Base-by-base conservation (phyloP, 2,329 filamentous ascomycete species). In the Colletotrichum cereale region DNA sequence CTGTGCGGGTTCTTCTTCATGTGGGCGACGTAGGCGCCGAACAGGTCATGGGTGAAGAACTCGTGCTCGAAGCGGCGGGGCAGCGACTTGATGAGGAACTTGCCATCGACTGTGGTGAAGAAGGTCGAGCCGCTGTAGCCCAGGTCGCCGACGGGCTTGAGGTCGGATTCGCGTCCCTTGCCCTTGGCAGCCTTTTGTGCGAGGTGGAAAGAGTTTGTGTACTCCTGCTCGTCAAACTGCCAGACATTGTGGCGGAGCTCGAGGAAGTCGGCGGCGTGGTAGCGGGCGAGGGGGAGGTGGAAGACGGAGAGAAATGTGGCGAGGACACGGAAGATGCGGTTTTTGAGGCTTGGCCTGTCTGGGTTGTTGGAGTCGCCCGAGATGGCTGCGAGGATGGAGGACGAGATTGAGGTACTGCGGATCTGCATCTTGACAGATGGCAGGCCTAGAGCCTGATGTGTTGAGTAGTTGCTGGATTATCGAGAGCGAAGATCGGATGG, bases 111-210 rank as follows among this genome's bases (percentile, higher is more conserved):
- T 0, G 92, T 94, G 5, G 86, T 87, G 80, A 93, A 93, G 81
- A 94, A 94, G 0, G 92, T 93, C 81, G 91, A 93, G 60, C 92
- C 92, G 36, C 90, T 93, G 77, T 92, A 93, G 3, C 92, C 92
- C 80, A 94, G 84, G 76, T 93, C 91, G 1, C 90, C 91, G 72
- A 92, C 86, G 1, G 90, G 79, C 2, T 86, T 80, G 40, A 93
- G 80, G 42, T 77, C 67, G 0, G 82, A 79, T 21, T 79, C 77
- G 24, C 78, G 77, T 81, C 81, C 66, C 78, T 80, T 74, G 83
- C 70, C 70, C 29, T 67, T 62, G n/a, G 48, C 56, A 5, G 52
- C 50, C 38, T 76, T 77, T 38, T 79, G 18, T 1, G 65, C 52
- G 0, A 74, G 67, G 14, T 74, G 75, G 69, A 85, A 86, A 0